phyloP scores from a whole-genome alignment of 2,329 filamentous ascomycete genomes.

The Thelonectria rubi region DNA sequence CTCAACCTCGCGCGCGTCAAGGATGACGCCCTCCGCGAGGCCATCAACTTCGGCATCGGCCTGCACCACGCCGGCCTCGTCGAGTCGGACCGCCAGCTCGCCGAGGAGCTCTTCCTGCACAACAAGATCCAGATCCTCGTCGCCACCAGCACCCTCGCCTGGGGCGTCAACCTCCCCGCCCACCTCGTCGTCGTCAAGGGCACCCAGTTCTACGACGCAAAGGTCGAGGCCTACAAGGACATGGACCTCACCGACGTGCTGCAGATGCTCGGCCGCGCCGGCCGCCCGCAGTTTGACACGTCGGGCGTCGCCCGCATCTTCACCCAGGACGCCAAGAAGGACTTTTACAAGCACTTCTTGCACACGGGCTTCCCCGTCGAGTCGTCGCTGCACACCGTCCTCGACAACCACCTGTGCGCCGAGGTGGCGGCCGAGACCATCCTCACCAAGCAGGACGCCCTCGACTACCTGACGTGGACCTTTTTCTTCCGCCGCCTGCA shows the following conservation, averaged over 20 bases:
- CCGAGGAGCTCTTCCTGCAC: conserved; percentile 94
- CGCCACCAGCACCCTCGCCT: conserved; percentile 94
- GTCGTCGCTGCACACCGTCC: conserved; percentile 92
- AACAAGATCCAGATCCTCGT: conserved; percentile 98
- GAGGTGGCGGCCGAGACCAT: conserved; percentile 95
- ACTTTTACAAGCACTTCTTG: conserved; percentile 99
- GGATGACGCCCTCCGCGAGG: conserved; percentile 90
- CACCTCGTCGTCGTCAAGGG: conserved; percentile 98
- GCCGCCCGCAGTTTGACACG: conserved; percentile 94
- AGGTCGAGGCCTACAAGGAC: conserved; percentile 96
- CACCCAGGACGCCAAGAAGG: conserved; percentile 96
- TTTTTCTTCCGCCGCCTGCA: conserved; percentile 98
- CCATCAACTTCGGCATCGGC: conserved; percentile 96
- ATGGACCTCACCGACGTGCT: conserved; percentile 99
- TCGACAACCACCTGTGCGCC: conserved; percentile 96
- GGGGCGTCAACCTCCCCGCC: conserved; percentile 97
- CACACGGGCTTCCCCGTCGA: conserved; percentile 98
- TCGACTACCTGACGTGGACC: conserved; percentile 98
- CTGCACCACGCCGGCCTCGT: conserved; percentile 97
- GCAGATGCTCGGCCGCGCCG: conserved; percentile 96
- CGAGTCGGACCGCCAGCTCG: conserved; percentile 88
- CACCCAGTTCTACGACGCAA: conserved; percentile 97
- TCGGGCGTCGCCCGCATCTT: conserved; percentile 97
- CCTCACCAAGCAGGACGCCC: conserved; percentile 91
- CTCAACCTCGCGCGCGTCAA: conserved; percentile 90